These are phyloP conservation scores for Bryoglossum gracile DNA, from an alignment of 495 filamentous ascomycete species.

Conservation along the genomic window DNA sequence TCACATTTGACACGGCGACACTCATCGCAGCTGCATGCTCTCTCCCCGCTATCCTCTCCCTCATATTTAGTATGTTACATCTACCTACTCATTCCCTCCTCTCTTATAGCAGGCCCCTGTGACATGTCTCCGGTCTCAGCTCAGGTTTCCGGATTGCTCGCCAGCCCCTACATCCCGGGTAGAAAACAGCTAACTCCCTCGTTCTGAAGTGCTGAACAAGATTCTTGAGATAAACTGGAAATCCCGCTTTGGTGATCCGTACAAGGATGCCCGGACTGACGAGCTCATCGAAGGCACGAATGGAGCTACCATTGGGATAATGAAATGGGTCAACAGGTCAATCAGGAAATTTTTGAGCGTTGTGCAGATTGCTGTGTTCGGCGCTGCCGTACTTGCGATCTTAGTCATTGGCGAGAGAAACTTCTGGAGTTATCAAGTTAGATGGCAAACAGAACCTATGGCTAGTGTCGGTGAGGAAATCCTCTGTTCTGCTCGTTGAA, in stretches of 20 bases:
- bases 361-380: slow-evolving; percentile 47
- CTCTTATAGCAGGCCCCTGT: too few relatives aligned
- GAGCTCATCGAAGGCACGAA: slow-evolving; percentile 46
- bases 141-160: too few relatives aligned
- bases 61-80: too few relatives aligned
- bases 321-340: slow-evolving; percentile 38
- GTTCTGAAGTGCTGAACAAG: slow-evolving; percentile 52
- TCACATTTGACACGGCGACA: slow-evolving; percentile 47
- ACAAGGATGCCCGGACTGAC: slow-evolving; percentile 26
- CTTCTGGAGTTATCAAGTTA: slow-evolving; percentile 44
- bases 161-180: too few relatives aligned
- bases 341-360: slow-evolving; percentile 39
- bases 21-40: slow-evolving; percentile 53
- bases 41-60: slow-evolving; percentile 49
- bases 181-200: too few relatives aligned
- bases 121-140: too few relatives aligned
- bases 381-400: slow-evolving; percentile 45
- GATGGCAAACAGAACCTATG: slow-evolving; percentile 49
- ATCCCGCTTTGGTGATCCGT: slow-evolving; percentile 28
- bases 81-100: too few relatives aligned
- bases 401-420: slow-evolving; percentile 51
- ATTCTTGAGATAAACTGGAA: slow-evolving; percentile 52
- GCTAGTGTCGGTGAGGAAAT: too few relatives aligned
- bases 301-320: slow-evolving; percentile 41
- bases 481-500: too few relatives aligned